phyloP scores from a whole-genome alignment of 495 filamentous ascomycete genomes.

The Penicillium daleae region DNA sequence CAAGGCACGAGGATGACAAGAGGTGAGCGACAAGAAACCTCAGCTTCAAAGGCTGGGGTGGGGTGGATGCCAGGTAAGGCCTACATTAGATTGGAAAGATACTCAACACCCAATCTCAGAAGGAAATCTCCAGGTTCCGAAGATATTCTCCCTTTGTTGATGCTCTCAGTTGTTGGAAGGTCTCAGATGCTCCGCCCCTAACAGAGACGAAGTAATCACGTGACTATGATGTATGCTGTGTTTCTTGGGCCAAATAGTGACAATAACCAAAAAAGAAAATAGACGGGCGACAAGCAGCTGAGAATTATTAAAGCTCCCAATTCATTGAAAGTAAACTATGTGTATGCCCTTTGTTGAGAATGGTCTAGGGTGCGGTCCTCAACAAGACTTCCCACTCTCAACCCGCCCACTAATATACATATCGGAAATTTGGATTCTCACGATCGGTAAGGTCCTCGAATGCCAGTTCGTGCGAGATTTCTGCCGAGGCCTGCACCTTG shows the following conservation, averaged over 20 bases:
- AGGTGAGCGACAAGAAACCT: neutral
- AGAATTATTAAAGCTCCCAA: neutral
- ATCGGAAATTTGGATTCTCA: slow-evolving; percentile 61
- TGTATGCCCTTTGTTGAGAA: neutral
- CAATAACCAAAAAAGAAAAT: neutral
- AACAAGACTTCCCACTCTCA: neutral
- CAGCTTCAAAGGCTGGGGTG: neutral
- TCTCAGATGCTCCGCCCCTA: neutral
- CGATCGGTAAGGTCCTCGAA: slow-evolving; percentile 63
- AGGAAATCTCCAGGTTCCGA: neutral
- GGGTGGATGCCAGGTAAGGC: neutral
- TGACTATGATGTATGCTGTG: slow-evolving; percentile 4
- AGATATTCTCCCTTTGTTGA: neutral
- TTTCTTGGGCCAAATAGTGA: neutral
- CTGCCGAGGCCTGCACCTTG: neutral
- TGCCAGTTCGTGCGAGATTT: slow-evolving; percentile 31
- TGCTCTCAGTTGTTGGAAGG: slow-evolving; percentile 3
- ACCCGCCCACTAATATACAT: slow-evolving; percentile 40
- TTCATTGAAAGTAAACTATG: neutral
- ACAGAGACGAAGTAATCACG: neutral
- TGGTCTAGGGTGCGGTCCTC: neutral
- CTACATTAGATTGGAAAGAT: neutral
- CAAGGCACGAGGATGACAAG: neutral
- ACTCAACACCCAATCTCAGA: neutral
- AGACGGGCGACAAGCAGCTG: neutral